phyloP scores from a whole-genome alignment of 176 grass and related monocot species.

The Areca catechu region DNA sequence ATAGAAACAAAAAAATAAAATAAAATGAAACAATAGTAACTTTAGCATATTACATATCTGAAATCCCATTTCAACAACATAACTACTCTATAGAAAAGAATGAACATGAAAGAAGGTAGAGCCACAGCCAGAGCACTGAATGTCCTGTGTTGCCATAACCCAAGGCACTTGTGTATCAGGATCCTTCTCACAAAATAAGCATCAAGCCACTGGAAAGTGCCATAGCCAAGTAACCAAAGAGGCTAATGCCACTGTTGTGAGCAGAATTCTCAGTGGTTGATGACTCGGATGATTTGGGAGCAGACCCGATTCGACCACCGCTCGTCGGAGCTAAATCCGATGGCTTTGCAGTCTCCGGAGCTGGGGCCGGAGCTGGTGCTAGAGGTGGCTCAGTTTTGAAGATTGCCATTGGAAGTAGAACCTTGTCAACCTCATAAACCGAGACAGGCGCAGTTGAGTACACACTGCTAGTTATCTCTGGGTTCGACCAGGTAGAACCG shows the following conservation, averaged over 20 bases:
- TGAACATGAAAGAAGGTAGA: neutral
- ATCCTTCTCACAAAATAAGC: constrained; percentile 36
- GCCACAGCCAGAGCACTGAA: neutral
- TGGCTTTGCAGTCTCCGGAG: constrained; percentile 37
- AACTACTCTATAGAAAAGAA: neutral
- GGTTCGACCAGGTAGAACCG: constrained; percentile 18
- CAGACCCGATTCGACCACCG: constrained; percentile 18
- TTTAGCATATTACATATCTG: neutral
- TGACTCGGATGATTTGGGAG: constrained; percentile 21
- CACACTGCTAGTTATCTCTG: constrained; percentile 40
- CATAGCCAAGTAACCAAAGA: constrained; percentile 22
- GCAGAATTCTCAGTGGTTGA: constrained; percentile 23
- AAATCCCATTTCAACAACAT: constrained; percentile 3
- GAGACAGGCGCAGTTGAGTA: constrained; percentile 27
- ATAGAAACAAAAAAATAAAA: neutral
- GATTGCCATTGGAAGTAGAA: constrained; percentile 29
- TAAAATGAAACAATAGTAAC: neutral
- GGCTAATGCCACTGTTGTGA: neutral
- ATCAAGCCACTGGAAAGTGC: constrained; percentile 39
- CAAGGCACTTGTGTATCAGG: neutral
- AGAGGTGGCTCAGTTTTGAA: constrained; percentile 35
- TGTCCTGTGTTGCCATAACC: neutral
- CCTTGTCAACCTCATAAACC: constrained; percentile 29
- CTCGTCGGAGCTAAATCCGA: constrained; percentile 35
- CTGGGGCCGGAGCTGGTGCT: constrained; percentile 10